Base-by-base conservation (phyloP, 1,284 basidiomycete species). In the Tilletia indica region DNA sequence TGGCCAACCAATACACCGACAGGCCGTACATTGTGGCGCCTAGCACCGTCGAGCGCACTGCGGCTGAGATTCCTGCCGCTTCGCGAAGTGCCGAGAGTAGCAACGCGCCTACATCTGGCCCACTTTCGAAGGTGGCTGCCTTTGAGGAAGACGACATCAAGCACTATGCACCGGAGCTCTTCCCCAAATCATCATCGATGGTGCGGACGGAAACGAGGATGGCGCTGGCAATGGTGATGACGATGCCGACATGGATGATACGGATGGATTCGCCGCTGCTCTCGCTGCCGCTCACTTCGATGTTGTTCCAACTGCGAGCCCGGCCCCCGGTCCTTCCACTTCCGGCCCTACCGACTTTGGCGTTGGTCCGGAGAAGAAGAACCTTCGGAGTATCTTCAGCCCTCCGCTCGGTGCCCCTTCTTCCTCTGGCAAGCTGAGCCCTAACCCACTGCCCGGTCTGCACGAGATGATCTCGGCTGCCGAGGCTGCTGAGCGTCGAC, bases 221-320 rank as follows among this genome's bases (percentile, higher is more conserved):
- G 14, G 9, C 14, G 6, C 42, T 8, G 14, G 14, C 42, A 45
- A 45, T 45, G 42, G 6, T 45, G 42, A 45, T 8, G 42, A 45
- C 42, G 31, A 34, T 19, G 61, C 14, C 34, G 61, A 64, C 16
- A 38, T 64, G 8, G 61, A 64, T 19, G 61, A 64, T 3, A 38
- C 19, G 61, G 61, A 64, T 34, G 61, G 36, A 14, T 64, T 64
- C 36, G 61, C 61, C 31, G 61, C 34, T 38, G 61, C 61, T 38
- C 61, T 64, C 14, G 61, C 51, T 19, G 51, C 51, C 19, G 8
- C 51, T 8, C 19, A 34, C 16, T 64, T 39, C n/a, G 61, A 36
- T 14, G 42, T 8, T 45, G 42, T 45, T 14, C 42, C 42, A 3
- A 45, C 9, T 45, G 42, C 42, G 14, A 45, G 9, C 1, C 42